Evolutionary conservation across 2,329 filamentous ascomycete genomes (phyloP).

Genomic region (Chrysosporium queenslandicum): DNA sequence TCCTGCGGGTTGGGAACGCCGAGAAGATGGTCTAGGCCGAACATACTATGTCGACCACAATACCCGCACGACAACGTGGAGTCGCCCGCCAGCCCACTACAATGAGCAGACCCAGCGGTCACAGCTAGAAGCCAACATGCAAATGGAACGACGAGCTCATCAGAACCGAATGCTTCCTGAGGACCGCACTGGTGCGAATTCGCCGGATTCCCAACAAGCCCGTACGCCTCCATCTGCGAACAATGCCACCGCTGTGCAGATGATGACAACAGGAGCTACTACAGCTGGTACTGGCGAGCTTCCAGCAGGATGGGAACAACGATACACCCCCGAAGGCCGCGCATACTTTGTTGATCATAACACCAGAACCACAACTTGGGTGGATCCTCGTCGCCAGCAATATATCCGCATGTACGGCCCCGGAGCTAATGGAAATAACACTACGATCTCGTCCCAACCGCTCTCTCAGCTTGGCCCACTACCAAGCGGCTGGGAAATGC

Average conservation of each 20-base stretch:
- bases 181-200: conserved; percentile 86
- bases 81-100: conserved; percentile 68
- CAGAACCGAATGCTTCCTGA: conserved; percentile 93
- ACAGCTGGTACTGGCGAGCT: conserved; percentile 91
- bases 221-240: conserved; percentile 38
- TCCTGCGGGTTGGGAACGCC: conserved; percentile 87
- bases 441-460: conserved; percentile 90
- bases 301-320: conserved; percentile 90
- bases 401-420: conserved; percentile 98
- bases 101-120: conserved; percentile 66
- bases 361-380: conserved; percentile 95
- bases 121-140: conserved; percentile 79
- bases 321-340: conserved; percentile 87
- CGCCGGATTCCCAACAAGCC: conserved; percentile 44
- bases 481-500: conserved; percentile 99
- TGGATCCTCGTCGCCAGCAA: conserved; percentile 91
- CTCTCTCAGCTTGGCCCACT: conserved; percentile 92
- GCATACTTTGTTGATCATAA: conserved; percentile 98
- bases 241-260: conserved; percentile 54
- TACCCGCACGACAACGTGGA: conserved; percentile 93
- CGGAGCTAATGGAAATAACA: conserved; percentile 61
- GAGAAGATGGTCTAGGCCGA: conserved; percentile 86
- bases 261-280: conserved; percentile 92
- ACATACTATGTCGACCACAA: conserved; percentile 99
- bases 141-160: conserved; percentile 84